Evolutionary conservation across 768 basidiomycete genomes (phyloP), one percentile per base, ranked within the genome.

Genomic region (Tephrocybe sp.): DNA sequence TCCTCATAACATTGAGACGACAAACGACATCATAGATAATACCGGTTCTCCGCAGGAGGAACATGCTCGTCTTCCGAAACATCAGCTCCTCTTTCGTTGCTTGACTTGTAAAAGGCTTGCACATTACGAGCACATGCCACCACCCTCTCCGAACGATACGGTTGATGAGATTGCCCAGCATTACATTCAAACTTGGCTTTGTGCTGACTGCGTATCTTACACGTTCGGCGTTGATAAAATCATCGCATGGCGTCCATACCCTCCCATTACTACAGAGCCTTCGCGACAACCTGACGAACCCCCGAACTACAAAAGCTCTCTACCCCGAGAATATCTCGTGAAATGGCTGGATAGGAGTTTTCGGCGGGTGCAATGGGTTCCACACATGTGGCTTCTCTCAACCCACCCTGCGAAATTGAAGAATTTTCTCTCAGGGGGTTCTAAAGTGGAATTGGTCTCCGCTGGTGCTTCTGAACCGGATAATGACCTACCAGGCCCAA

Each of bases 271-370:
- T 15, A 64, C 74, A 7, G 86, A 91, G 59, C 71, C 80, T 2
- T 51, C 69, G 21, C 67, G 58, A 23, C 60, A 69, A 6, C 42
- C 56, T 6, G 72, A 70, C 41, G 69, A 76, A 45, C 58, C 68
- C 2, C 71, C 78, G 0, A 68, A 81, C 54, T 74, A 74, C 63
- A 93, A 84, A 63, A 63, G 71, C 21, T 58, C 70, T 27, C 74
- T 94, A 13, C 91, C 90, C n/a, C 72, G 94, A 37, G 91, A 95
- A 65, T 97, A 97, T 63, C 81, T 97, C 11, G 82, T 97, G 47
- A 97, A 97, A 64, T 97, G 93, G 92, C 65, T 66, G 8, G 82
- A 76, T 33, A 71, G 86, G 38, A 90, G 92, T 55, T 97, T 89
- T 65, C 73, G 88, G 45, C 80, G 86, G 36, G 70, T 80, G 10